A percentile compares a stretch with the other conserved stretches of the same genome.
These are phyloP conservation scores for Schizonepeta tenuifolia DNA, from an alignment of 257 asterid genomes.

Conservation along the genomic window DNA sequence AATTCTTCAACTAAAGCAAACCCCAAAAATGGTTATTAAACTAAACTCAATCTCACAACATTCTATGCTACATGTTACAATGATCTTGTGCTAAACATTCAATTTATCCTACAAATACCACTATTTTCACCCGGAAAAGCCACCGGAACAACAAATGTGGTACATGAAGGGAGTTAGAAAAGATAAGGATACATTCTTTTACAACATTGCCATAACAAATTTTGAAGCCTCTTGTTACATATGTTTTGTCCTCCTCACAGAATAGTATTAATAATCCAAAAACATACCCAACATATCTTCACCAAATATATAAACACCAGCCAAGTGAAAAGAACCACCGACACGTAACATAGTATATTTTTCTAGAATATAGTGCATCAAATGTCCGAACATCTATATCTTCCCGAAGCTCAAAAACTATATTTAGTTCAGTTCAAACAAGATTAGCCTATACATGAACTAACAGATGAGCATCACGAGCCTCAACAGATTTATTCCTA, in stretches of 20 bases:
- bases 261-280: not conserved
- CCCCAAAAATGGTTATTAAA: too few relatives aligned
- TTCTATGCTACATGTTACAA: not conserved
- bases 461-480: not conserved
- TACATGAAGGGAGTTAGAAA: not conserved
- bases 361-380: not conserved
- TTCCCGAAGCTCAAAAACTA: not conserved
- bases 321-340: not conserved
- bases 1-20: too few relatives aligned
- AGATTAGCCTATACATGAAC: not conserved
- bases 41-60: too few relatives aligned
- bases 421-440: not conserved
- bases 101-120: too few relatives aligned
- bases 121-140: not conserved
- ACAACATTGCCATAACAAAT: not conserved
- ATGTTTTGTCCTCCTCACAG: not conserved
- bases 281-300: not conserved
- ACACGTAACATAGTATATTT: not conserved
- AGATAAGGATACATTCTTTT: too few relatives aligned
- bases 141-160: not conserved
- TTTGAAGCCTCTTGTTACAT: not conserved
- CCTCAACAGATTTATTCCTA: not conserved
- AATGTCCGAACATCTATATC: not conserved
- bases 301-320: conserved; percentile 3
- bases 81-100: not conserved